These are phyloP conservation scores for Inonotus hispidus DNA, from an alignment of 1,284 basidiomycete species.

Conservation along the genomic window DNA sequence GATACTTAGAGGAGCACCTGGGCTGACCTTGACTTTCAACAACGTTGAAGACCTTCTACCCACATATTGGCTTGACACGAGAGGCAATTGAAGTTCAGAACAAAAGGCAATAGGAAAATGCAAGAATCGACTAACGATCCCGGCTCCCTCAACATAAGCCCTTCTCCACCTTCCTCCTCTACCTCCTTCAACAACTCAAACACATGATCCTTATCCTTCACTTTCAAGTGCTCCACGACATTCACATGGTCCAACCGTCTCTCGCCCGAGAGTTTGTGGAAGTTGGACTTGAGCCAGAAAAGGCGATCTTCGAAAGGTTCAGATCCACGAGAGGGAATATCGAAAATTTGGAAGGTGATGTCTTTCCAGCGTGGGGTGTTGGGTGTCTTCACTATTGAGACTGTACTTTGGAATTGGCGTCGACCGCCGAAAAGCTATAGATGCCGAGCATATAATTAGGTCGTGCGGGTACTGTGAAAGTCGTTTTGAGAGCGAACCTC, in stretches of 20 bases:
- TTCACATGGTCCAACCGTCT: conserved; percentile 39
- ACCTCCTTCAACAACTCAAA: conserved; percentile 49
- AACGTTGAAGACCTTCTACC: conserved; percentile 46
- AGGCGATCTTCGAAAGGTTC: conserved; percentile 54
- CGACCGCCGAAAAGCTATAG: conserved; percentile 49
- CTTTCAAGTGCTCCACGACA: conserved; percentile 50
- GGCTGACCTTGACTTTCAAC: conserved; percentile 53
- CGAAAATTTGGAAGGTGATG: conserved; percentile 64
- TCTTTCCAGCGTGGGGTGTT: conserved; percentile 54
- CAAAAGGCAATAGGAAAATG: neutral
- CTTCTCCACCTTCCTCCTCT: conserved; percentile 55
- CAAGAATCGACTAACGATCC: conserved; percentile 36
- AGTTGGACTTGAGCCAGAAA: conserved; percentile 39
- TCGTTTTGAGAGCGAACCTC: conserved; percentile 31
- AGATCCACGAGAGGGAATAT: conserved; percentile 49
- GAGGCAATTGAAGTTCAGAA: neutral
- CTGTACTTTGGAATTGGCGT: conserved; percentile 51
- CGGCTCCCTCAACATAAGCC: conserved; percentile 60
- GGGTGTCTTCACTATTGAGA: conserved; percentile 52
- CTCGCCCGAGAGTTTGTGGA: conserved; percentile 39
- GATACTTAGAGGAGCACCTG: neutral
- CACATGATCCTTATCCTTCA: conserved; percentile 45
- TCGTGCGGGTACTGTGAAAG: conserved; percentile 20
- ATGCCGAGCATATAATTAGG: conserved; percentile 9
- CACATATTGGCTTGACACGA: conserved; percentile 41